Percentiles rank a stretch among this genome's conserved stretches.
Evolutionary conservation across 2,329 filamentous ascomycete genomes (phyloP).

Genomic region (Magnaporthiopsis incrustans): DNA sequence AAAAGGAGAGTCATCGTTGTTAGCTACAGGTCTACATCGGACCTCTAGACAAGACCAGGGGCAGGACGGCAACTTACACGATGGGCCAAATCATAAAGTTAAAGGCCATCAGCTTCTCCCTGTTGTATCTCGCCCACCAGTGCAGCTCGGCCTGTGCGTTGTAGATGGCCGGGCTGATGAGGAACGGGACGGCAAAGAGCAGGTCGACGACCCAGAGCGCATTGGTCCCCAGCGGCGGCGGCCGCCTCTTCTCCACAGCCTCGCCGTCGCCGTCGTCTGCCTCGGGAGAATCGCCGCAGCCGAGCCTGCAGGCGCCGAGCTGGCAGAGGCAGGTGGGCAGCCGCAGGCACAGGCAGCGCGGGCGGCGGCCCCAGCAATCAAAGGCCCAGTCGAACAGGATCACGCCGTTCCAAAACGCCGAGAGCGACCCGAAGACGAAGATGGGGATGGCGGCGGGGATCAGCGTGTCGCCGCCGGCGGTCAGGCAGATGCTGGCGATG

Average conservation of each 20-base stretch:
- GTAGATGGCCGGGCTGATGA: slow-evolving; percentile 7
- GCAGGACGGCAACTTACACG: background rate
- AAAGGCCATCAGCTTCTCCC: background rate
- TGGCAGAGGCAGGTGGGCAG: background rate
- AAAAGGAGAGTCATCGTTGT: background rate
- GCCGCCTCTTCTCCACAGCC: background rate
- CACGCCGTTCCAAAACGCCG: background rate
- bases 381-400: background rate
- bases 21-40: background rate
- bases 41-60: no score
- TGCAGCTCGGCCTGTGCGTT: background rate
- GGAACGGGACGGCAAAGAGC: background rate
- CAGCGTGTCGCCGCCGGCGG: background rate
- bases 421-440: background rate
- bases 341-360: background rate
- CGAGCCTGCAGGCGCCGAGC: background rate
- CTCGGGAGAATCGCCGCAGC: background rate
- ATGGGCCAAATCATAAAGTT: background rate
- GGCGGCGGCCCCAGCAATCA: background rate
- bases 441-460: background rate
- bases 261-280: no score
- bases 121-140: background rate
- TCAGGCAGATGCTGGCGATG: background rate
- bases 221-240: no score
- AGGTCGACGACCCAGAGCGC: slow-evolving; percentile 1